Evolutionary conservation across 2,329 filamentous ascomycete species (phyloP), one percentile per base, ranked within the genome.

Genomic region (Magnaporthiopsis poae): DNA sequence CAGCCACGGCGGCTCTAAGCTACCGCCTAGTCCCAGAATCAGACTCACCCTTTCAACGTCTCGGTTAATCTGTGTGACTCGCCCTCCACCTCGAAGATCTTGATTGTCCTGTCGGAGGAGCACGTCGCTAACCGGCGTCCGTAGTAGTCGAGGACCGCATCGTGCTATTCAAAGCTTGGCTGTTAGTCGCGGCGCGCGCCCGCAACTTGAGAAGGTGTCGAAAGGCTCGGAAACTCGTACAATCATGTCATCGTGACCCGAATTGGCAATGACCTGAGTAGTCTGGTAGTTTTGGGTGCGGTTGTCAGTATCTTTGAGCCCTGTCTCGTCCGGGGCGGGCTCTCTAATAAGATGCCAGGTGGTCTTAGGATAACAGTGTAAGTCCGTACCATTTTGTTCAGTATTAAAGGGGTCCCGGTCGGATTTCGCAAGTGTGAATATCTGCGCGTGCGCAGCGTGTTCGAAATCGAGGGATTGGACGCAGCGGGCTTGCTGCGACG

Each of bases 211-310:
- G 64, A 46, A 46, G 13, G 5, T 18, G 39, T 46, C 64, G 35
- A 66, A 59, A 29, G 66, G 60, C 64, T 65, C 65, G 70, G 73
- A 67, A 61, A 25, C 61, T 64, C 91, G 75, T 92, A 98, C 94
- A 86, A 99, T 97, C 94, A 98, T 98, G 78, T 97, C 94, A 89
- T 98, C 94, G 82, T 99, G 95, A 75, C 90, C 90, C 69, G 89
- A 90, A 79, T 91, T 92, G 71, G 89, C 86, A 79, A 93, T 92
- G 74, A 91, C 87, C 82, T 93, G 90, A 68, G 89, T 71, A 70
- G 79, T 76, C 79, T 81, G 69, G 13, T 18, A 15, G 13, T 8
- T n/a, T 56, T 8, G 13, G 46, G n/a, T 25, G 46, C 8, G 3
- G 46, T 56, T 25, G 46, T 56, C 46, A 56, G 46, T 11, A 56